Evolutionary conservation across 2,329 filamentous ascomycete genomes (phyloP).

Genomic region (Anisogramma anomala): DNA sequence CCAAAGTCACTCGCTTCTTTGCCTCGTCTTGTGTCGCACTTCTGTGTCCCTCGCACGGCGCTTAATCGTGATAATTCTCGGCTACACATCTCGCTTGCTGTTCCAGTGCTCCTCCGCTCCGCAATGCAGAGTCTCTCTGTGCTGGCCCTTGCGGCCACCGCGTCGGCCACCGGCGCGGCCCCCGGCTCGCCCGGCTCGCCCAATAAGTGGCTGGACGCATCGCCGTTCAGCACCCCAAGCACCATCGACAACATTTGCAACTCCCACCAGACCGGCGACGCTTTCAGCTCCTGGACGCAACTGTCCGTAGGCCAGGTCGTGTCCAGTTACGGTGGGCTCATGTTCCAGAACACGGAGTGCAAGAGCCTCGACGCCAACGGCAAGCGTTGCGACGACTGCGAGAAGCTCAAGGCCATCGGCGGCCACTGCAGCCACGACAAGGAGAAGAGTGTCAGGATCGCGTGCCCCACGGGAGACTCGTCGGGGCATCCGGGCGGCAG

Average conservation of each 20-base stretch:
- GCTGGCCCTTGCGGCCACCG: constrained; percentile 40
- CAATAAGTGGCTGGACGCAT: no score
- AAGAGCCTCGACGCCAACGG: constrained; percentile 33
- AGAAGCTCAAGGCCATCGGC: no score
- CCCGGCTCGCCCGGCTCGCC: no score
- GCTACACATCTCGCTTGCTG: no score
- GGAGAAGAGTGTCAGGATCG: no score
- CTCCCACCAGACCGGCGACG: constrained; percentile 51
- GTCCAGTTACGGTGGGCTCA: constrained; percentile 60
- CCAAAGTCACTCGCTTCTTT: constrained; percentile 50
- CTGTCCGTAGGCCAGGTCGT: constrained; percentile 50
- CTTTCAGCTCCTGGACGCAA: constrained; percentile 49
- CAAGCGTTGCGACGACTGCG: no score
- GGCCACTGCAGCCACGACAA: constrained; percentile 39
- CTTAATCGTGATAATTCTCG: no score
- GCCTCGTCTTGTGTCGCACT: constrained; percentile 20
- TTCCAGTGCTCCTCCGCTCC: no score
- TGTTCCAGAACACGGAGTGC: constrained; percentile 64
- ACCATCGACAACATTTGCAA: constrained; percentile 72
- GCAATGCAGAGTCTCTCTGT: constrained; percentile 39
- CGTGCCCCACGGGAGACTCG: no score
- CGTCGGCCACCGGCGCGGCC: constrained; percentile 32
- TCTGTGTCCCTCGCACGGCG: constrained; percentile 15
- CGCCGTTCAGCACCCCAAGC: no score
- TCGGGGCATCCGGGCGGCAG: no score